These are phyloP conservation scores for Cytospora schulzeri DNA, from an alignment of 2,329 filamentous ascomycete species.

Conservation along the genomic window DNA sequence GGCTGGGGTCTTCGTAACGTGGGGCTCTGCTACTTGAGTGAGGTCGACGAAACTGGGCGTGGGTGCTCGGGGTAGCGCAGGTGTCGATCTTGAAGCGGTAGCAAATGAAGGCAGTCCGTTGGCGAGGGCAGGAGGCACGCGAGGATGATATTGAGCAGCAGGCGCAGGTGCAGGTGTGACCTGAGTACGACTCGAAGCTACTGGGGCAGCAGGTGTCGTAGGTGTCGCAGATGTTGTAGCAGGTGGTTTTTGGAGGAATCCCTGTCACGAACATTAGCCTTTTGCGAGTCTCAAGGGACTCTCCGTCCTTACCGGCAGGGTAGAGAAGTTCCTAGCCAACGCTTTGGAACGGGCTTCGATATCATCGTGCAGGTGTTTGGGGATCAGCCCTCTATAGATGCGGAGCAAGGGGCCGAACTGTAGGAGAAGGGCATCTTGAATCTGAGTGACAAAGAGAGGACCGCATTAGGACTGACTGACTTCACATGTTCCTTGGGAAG, in stretches of 20 bases:
- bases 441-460: conserved; percentile 1
- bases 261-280: conserved; percentile 14
- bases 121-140: background rate
- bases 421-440: conserved; percentile 1
- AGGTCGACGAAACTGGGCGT: background rate
- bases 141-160: background rate
- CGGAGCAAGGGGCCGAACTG: conserved; percentile 3
- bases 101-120: background rate
- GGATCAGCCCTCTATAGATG: background rate
- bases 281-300: background rate
- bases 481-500: no score
- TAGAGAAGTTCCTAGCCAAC: background rate
- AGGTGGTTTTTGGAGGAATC: conserved; percentile 3
- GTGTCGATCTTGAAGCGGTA: background rate
- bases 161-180: background rate
- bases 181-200: background rate
- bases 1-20: background rate
- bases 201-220: background rate
- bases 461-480: background rate
- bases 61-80: background rate
- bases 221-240: background rate
- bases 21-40: background rate
- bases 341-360: background rate
- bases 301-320: conserved; percentile 16
- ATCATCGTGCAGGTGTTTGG: background rate